phyloP scores from a whole-genome alignment of 1,139 yeast genomes.

The Kluyveromyces sp. region DNA sequence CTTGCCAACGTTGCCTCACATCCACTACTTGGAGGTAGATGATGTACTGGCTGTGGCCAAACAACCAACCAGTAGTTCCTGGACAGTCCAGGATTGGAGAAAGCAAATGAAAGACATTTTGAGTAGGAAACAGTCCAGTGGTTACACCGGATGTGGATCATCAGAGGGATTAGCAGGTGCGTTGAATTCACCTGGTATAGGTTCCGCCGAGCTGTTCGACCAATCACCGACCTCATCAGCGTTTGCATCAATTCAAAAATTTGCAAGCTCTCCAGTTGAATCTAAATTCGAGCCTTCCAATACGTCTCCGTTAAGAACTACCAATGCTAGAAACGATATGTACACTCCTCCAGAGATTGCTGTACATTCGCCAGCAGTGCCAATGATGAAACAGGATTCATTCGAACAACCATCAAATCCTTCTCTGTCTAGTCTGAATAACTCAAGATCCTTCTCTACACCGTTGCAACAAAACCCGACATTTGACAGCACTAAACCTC shows the following conservation, averaged over 20 bases:
- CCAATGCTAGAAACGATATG: background rate
- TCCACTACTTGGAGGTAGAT: constrained; percentile 66
- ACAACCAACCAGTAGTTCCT: constrained; percentile 36
- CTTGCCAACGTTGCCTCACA: constrained; percentile 81
- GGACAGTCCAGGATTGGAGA: constrained; percentile 73
- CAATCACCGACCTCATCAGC: constrained; percentile 12
- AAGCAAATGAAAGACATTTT: constrained; percentile 54
- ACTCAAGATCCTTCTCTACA: constrained; percentile 4
- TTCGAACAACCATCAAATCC: background rate
- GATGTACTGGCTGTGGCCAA: constrained; percentile 44
- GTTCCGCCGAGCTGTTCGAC: constrained; percentile 34
- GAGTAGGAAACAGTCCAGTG: constrained; percentile 56
- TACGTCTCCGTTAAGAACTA: constrained; percentile 4
- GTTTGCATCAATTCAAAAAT: constrained; percentile 6
- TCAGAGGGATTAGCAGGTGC: constrained; percentile 57
- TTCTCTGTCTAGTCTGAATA: background rate
- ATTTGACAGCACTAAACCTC: background rate
- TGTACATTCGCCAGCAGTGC: background rate
- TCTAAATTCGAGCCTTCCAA: constrained; percentile 1
- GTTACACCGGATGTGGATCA: constrained; percentile 82
- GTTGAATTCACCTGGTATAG: constrained; percentile 39
- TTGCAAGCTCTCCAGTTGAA: constrained; percentile 2
- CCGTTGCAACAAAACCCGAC: constrained; percentile 3
- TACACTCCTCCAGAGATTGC: constrained; percentile 1
- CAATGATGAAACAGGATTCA: constrained; percentile 1